These are phyloP conservation scores for Ceratopteris richardii DNA, from an alignment of 75 land plant species.

Conservation along the genomic window DNA sequence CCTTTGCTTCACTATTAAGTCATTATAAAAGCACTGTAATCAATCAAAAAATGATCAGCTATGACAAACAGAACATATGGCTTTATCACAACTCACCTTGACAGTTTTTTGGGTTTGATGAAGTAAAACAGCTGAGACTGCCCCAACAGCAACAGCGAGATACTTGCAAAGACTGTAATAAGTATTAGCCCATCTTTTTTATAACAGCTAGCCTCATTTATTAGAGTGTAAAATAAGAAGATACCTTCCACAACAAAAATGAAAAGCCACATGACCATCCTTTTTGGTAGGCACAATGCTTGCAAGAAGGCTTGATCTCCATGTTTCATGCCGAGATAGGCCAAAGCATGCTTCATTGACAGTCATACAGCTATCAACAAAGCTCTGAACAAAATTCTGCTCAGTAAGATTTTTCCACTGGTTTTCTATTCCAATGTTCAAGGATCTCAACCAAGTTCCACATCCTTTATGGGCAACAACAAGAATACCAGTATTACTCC, in stretches of 20 bases:
- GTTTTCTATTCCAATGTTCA: neutral
- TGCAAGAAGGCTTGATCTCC: constrained; percentile 55
- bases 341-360: constrained; percentile 49
- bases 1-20: too few relatives aligned
- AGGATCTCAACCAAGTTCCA: constrained; percentile 67
- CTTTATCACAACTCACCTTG: constrained; percentile 32
- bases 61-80: too few relatives aligned
- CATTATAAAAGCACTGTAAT: too few relatives aligned
- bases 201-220: too few relatives aligned
- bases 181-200: too few relatives aligned
- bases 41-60: too few relatives aligned
- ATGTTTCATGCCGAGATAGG: constrained; percentile 66
- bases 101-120: constrained; percentile 23
- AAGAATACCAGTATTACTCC: constrained; percentile 31
- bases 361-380: constrained; percentile 36
- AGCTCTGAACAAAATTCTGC: constrained; percentile 36
- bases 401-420: neutral
- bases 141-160: constrained; percentile 73
- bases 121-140: constrained; percentile 62
- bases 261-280: constrained; percentile 6
- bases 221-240: neutral
- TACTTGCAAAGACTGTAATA: constrained; percentile 75
- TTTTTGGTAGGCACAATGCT: neutral
- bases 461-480: constrained; percentile 58
- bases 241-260: constrained; percentile 62